Evolutionary conservation across 2,329 filamentous ascomycete genomes (phyloP).

Genomic region (Monascus ruber): DNA sequence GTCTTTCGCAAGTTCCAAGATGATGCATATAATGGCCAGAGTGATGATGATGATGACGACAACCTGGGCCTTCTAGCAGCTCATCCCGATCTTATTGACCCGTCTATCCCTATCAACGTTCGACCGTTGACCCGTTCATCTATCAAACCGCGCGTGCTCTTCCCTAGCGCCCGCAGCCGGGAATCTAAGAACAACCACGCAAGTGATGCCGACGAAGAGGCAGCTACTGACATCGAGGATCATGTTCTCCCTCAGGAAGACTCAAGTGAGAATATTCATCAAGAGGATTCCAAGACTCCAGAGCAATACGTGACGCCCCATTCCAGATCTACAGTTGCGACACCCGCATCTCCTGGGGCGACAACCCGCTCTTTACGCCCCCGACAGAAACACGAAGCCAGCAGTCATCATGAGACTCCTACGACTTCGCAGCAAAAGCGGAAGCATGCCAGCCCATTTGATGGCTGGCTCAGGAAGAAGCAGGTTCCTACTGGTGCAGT

Average conservation of each 20-base stretch:
- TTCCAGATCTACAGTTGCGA: constrained; percentile 9
- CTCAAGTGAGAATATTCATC: constrained; percentile 6
- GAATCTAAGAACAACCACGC: constrained; percentile 25
- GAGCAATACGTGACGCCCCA: constrained; percentile 14
- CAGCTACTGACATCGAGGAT: constrained; percentile 44
- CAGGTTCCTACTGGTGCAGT: constrained; percentile 13
- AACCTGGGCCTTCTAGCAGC: constrained; percentile 32
- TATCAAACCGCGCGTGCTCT: constrained; percentile 51
- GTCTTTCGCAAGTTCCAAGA: constrained; percentile 46
- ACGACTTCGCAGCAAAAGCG: constrained; percentile 13
- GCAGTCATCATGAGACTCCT: constrained; percentile 14
- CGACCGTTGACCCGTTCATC: constrained; percentile 46
- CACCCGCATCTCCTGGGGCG: constrained; percentile 20
- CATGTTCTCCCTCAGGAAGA: constrained; percentile 9
- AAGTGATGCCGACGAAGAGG: constrained; percentile 39
- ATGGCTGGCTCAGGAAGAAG: constrained; percentile 30
- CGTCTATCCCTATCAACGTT: constrained; percentile 14
- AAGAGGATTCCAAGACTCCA: constrained; percentile 6
- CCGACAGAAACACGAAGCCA: constrained; percentile 14
- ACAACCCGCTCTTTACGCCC: constrained; percentile 23
- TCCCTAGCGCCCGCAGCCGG: constrained; percentile 37
- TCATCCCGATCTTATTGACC: constrained; percentile 27
- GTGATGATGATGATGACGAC: constrained; percentile 29
- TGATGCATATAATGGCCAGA: constrained; percentile 25
- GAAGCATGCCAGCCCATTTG: constrained; percentile 30